phyloP scores from a whole-genome alignment of 1,139 yeast genomes.

The Pichia sp. region DNA sequence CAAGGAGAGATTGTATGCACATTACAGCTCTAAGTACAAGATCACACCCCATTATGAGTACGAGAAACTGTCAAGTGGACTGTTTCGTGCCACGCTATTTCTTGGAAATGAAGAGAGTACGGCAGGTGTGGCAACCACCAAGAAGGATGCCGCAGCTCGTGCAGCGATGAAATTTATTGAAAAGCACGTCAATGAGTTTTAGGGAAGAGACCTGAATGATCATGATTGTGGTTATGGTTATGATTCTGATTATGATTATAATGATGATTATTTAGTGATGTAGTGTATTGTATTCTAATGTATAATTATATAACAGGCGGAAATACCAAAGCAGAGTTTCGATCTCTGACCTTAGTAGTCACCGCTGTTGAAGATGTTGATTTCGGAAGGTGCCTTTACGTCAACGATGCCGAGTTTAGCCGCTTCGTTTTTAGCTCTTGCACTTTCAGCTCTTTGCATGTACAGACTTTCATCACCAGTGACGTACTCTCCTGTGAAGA shows the following conservation, averaged over 20 bases:
- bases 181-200: not conserved
- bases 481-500: slow-evolving; percentile 89
- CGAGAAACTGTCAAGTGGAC: slow-evolving; percentile 1
- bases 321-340: too few species aligned
- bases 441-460: slow-evolving; percentile 70
- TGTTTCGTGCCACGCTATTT: slow-evolving; percentile 8
- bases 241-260: too few species aligned
- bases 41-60: slow-evolving; percentile 7
- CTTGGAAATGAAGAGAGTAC: slow-evolving; percentile 1
- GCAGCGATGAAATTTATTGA: slow-evolving; percentile 12
- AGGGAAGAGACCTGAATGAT: too few species aligned
- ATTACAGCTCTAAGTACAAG: slow-evolving; percentile 6
- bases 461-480: slow-evolving; percentile 88
- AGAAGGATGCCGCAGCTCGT: slow-evolving; percentile 13
- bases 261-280: too few species aligned
- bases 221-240: too few species aligned
- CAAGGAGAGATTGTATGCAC: slow-evolving; percentile 9
- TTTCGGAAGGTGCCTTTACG: slow-evolving; percentile 84
- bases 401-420: slow-evolving; percentile 40
- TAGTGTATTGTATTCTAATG: too few species aligned
- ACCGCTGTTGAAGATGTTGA: slow-evolving; percentile 83
- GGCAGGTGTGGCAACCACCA: slow-evolving; percentile 9
- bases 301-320: too few species aligned
- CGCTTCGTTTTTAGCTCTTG: slow-evolving; percentile 67
- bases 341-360: slow-evolving; percentile 52